A percentile compares a stretch with the other conserved stretches of the same genome.
These are phyloP conservation scores for Cordyceps cicadae DNA, from an alignment of 2,329 filamentous ascomycete species.

Conservation along the genomic window DNA sequence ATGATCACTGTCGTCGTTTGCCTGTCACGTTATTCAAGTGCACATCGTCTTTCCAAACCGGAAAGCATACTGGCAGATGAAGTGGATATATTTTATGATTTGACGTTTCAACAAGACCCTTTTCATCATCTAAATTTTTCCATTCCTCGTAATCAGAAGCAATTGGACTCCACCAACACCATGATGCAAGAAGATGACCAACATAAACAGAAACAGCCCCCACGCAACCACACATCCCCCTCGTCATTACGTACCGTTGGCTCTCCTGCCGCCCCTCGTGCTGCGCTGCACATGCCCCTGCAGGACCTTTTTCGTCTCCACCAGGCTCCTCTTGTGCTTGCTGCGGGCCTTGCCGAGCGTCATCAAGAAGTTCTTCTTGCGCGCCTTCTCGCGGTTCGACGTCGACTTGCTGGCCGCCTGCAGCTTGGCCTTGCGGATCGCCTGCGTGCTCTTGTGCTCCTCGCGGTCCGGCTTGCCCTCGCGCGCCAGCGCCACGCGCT, in stretches of 20 bases:
- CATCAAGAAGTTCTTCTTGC: conserved; percentile 99
- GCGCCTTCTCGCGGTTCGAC: conserved; percentile 92
- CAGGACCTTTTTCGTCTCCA: conserved; percentile 73
- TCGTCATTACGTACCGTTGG: conserved; percentile 45
- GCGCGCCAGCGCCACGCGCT: conserved; percentile 73
- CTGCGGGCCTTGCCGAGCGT: conserved; percentile 90
- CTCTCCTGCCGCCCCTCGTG: conserved; percentile 75
- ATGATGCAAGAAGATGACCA: not conserved
- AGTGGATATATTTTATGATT: not conserved
- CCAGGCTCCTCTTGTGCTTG: conserved; percentile 90
- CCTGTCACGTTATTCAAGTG: not conserved
- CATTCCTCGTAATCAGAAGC: not conserved
- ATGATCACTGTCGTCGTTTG: not conserved
- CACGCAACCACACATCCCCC: not conserved
- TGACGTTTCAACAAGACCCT: not conserved
- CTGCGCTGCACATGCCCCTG: conserved; percentile 73
- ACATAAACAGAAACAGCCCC: not conserved
- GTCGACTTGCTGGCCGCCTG: conserved; percentile 85
- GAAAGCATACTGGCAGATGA: not conserved
- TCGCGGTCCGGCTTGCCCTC: conserved; percentile 71
- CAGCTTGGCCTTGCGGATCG: conserved; percentile 80
- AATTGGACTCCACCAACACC: not conserved
- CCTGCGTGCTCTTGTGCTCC: conserved; percentile 79
- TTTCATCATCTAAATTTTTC: not conserved
- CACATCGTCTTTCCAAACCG: not conserved